These are phyloP conservation scores for Cryptomeria japonica DNA, from an alignment of 75 land plant species.

Conservation along the genomic window DNA sequence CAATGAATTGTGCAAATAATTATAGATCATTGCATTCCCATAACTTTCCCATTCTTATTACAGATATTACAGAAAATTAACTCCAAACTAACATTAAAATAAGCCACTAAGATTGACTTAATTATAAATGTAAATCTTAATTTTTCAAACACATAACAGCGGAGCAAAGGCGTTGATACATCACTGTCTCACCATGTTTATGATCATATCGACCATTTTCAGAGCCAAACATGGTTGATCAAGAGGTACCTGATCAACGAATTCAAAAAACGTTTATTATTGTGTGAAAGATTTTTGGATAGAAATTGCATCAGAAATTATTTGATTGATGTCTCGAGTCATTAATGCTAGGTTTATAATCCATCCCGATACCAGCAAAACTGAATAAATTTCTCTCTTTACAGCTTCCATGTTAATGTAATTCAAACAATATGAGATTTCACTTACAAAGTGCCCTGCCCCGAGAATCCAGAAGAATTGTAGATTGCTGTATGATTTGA, in stretches of 20 bases:
- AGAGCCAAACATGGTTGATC: conserved; percentile 67
- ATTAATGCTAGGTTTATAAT: neutral
- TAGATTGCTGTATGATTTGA: conserved; percentile 64
- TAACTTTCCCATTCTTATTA: too few species aligned
- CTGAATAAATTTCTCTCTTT: neutral
- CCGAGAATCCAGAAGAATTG: conserved; percentile 87
- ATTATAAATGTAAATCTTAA: too few species aligned
- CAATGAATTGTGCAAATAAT: too few species aligned
- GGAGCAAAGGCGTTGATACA: neutral
- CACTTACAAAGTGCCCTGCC: conserved; percentile 89
- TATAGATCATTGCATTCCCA: too few species aligned
- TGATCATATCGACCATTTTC: conserved; percentile 41
- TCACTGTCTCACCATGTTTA: neutral
- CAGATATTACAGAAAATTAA: too few species aligned
- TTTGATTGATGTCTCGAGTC: neutral
- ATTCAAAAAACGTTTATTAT: neutral
- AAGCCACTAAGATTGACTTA: too few species aligned
- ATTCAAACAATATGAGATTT: conserved; percentile 4
- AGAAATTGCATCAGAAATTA: neutral
- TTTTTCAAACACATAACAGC: too few species aligned
- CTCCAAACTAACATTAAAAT: too few species aligned
- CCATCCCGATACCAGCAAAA: neutral
- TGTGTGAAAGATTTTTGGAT: neutral
- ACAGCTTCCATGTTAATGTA: neutral
- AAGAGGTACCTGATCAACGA: conserved; percentile 52